Conservation (phyloP, 331 rosid species). For the Spiraea crenata region DNA sequence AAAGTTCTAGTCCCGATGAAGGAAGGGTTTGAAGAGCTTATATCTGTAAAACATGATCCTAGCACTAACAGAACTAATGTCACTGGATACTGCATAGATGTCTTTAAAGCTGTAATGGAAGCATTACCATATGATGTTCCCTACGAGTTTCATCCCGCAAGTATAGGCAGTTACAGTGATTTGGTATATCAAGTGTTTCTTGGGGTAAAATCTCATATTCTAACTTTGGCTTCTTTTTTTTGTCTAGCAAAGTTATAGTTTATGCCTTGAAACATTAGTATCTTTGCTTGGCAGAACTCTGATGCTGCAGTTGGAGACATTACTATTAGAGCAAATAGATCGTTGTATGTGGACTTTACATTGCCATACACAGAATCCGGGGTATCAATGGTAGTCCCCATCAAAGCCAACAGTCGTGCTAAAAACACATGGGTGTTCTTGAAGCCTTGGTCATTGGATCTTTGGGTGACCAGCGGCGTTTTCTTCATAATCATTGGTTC, state of each 20-base stretch:
- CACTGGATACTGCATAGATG: conserved; percentile 12
- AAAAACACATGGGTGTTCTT: conserved; percentile 12
- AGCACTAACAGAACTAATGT: background rate
- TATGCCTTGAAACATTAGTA: background rate
- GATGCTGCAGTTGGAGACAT: conserved; percentile 13
- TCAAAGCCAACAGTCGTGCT: background rate
- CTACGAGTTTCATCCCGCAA: conserved; percentile 5
- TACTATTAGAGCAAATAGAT: conserved; percentile 13
- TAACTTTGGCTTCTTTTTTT: background rate
- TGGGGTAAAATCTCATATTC: background rate
- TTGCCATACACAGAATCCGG: conserved; percentile 3
- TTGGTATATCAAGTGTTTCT: background rate
- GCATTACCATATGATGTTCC: background rate
- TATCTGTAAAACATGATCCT: background rate
- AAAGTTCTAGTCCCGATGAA: background rate
- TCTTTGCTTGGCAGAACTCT: conserved; percentile 6
- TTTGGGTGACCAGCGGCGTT: background rate
- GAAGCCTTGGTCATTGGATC: conserved; percentile 3
- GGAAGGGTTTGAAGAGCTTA: background rate
- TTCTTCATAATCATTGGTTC: background rate
- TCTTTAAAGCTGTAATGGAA: background rate
- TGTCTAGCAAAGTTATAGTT: background rate
- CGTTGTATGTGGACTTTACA: conserved; percentile 10
- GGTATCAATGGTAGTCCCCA: conserved; percentile 8
- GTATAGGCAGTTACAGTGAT: background rate